Percentiles rank a stretch among this genome's conserved stretches.
Conservation (phyloP, 805 yeast genomes). For the Sungouiozyma ichnusensis region DNA sequence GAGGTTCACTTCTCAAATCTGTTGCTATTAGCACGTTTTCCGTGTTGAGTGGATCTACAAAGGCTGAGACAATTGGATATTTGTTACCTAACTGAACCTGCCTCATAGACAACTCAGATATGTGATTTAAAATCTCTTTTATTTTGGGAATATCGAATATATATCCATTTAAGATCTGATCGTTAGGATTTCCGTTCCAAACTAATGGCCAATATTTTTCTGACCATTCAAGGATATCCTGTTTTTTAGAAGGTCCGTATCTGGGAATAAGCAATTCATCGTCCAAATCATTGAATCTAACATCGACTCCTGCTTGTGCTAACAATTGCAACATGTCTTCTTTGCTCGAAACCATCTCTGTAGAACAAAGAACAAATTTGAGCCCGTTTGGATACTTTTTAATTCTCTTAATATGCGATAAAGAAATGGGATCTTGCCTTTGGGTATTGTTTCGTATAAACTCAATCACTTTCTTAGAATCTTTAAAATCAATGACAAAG, state of each 20-base stretch:
- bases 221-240: constrained; percentile 59
- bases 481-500: constrained; percentile 33
- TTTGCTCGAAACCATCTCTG: constrained; percentile 24
- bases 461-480: constrained; percentile 22
- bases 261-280: constrained; percentile 38
- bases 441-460: constrained; percentile 21
- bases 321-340: constrained; percentile 17
- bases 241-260: constrained; percentile 60
- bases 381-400: constrained; percentile 24
- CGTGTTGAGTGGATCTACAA: constrained; percentile 47
- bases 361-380: constrained; percentile 39
- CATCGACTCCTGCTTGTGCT: constrained; percentile 1
- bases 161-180: constrained; percentile 53
- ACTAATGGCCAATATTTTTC: constrained; percentile 69
- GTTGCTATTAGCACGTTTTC: constrained; percentile 27
- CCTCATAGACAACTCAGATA: constrained; percentile 19
- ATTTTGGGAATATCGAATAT: constrained; percentile 39
- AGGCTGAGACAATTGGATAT: constrained; percentile 46
- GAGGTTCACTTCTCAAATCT: constrained; percentile 31
- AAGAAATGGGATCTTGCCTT: constrained; percentile 20
- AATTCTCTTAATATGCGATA: constrained; percentile 43
- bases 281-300: constrained; percentile 15
- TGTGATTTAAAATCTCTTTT: constrained; percentile 21
- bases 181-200: constrained; percentile 88
- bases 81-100: constrained; percentile 8